A percentile compares a stretch with the other conserved stretches of the same genome.
Evolutionary conservation across 768 basidiomycete genomes (phyloP).

Genomic region (Sarcomyxa edulis): DNA sequence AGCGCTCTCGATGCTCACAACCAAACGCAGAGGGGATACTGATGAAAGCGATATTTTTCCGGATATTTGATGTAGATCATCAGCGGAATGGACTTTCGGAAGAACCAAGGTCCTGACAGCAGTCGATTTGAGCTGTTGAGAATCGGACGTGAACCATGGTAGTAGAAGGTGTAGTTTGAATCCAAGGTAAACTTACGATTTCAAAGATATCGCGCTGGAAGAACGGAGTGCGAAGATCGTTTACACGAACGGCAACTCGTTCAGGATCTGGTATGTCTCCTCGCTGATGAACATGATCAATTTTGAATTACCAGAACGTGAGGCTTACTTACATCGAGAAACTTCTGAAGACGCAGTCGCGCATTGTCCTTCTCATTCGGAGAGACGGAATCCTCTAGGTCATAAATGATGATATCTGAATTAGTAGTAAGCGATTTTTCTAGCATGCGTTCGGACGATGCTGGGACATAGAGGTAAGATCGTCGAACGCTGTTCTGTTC

Average conservation of each 20-base stretch:
- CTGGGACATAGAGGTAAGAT: conserved; percentile 48
- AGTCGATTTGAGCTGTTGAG: not conserved
- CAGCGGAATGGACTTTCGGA: conserved; percentile 74
- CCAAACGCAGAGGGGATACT: conserved; percentile 41
- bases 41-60: conserved; percentile 28
- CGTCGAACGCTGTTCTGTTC: too few species aligned
- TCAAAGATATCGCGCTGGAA: conserved; percentile 60
- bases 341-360: conserved; percentile 46
- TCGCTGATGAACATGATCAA: conserved; percentile 13
- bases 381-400: conserved; percentile 84
- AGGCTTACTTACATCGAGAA: conserved; percentile 42
- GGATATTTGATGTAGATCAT: conserved; percentile 62
- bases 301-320: not conserved
- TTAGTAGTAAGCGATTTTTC: conserved; percentile 59
- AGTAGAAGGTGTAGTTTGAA: too few species aligned
- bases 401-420: conserved; percentile 80
- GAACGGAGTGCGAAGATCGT: conserved; percentile 59
- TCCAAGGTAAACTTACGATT: conserved; percentile 42
- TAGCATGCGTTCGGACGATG: conserved; percentile 77
- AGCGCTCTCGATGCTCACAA: conserved; percentile 88
- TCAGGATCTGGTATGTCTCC: conserved; percentile 34
- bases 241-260: conserved; percentile 67
- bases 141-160: conserved; percentile 1
- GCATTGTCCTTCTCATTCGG: conserved; percentile 61
- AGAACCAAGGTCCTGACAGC: conserved; percentile 63